Evolutionary conservation across 352 stramenopile genomes (phyloP), one percentile per base, ranked within the genome.

Genomic region (Phytophthora megakarya): DNA sequence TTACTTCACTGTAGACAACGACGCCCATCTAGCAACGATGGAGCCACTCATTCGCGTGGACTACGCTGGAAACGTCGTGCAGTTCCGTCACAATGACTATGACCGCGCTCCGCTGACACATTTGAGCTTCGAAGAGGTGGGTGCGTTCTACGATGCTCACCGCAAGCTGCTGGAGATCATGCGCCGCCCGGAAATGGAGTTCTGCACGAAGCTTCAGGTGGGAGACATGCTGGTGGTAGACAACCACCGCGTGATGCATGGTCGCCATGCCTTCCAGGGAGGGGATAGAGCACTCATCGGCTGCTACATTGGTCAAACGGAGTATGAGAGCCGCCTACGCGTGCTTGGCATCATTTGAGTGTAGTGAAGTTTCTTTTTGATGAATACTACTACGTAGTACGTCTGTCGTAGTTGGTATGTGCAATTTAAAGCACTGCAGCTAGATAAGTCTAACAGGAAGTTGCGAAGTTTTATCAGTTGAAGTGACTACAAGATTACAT

Each of bases 1-100:
- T 11, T 93, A 88, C 63, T 89, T 95, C 59, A 81, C 79, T 49
- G 76, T 89, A 53, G 88, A 96, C 67, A 73, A 84, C 18, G 85
- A 92, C 57, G 68, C 84, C 2, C 84, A 93, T 44, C 59, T 94
- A 32, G 72, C 86, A 28, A 86, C 84, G 9, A 92, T 94, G 85
- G 83, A 91, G 62, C 80, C 84, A 26, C 76, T 96, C 43, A 91
- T 96, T 58, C 58, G 78, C 26, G 64, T 94, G 15, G 88, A 96
- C 56, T 81, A 85, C 33, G 69, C 68, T 9, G 73, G 78, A 25
- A 90, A 92, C 64, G 70, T 96, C 28, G 76, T 89, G 40, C 78
- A 90, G 57, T 90, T 96, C 69, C 85, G 88, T n/a, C 82, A 93
- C 69, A 96, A 96, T 58, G 86, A 94, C 63, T 95, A 94, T 69